Evolutionary conservation across 352 stramenopile genomes (phyloP).

Genomic region (Globisporangium barbulae): DNA sequence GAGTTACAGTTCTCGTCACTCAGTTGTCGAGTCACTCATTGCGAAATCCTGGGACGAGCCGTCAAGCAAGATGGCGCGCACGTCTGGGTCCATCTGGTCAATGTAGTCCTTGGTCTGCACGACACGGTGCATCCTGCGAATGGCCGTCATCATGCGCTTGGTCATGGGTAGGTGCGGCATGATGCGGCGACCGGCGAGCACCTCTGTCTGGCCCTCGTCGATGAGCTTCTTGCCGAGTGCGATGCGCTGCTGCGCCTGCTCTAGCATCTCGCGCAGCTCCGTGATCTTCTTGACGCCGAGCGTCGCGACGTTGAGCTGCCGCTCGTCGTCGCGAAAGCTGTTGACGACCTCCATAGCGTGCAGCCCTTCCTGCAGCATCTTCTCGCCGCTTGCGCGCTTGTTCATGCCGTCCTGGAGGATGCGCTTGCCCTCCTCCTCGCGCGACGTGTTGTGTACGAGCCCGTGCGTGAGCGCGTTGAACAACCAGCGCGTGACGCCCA

Average conservation of each 20-base stretch:
- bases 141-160: conserved; percentile 50
- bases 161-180: conserved; percentile 55
- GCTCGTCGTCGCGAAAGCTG: conserved; percentile 38
- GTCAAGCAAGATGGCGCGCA: conserved; percentile 35
- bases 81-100: conserved; percentile 53
- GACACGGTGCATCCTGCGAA: conserved; percentile 54
- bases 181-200: conserved; percentile 37
- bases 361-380: conserved; percentile 40
- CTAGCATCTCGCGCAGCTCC: conserved; percentile 49
- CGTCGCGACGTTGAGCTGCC: conserved; percentile 49
- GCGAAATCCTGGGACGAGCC: background rate
- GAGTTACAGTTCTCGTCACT: background rate
- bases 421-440: conserved; percentile 61
- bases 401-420: conserved; percentile 62
- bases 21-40: background rate
- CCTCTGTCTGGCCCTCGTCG: conserved; percentile 39
- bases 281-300: conserved; percentile 57
- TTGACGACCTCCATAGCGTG: conserved; percentile 37
- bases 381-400: conserved; percentile 47
- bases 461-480: conserved; percentile 67
- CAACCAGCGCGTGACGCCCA: conserved; percentile 62
- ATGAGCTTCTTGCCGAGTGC: conserved; percentile 26
- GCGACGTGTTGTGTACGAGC: conserved; percentile 52
- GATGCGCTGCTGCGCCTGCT: conserved; percentile 39
- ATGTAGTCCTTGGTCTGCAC: conserved; percentile 74